A percentile compares a stretch with the other conserved stretches of the same genome.
These are phyloP conservation scores for Saccharum spontaneum DNA, from an alignment of 176 grass and related monocot species.

Conservation along the genomic window DNA sequence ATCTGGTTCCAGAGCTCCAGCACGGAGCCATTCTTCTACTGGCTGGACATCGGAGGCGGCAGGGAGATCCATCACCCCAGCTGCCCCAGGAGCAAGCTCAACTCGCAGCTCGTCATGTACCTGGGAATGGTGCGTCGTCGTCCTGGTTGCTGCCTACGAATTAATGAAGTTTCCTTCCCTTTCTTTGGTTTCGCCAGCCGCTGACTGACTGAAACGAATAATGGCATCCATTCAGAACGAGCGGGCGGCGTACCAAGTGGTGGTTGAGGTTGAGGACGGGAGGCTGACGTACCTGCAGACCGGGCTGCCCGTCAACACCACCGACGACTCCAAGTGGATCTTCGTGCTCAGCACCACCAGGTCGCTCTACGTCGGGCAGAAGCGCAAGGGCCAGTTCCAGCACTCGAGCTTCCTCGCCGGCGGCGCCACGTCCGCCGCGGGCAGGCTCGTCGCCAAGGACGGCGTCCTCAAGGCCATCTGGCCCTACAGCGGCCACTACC, in stretches of 20 bases:
- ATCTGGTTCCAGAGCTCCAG: constrained; percentile 72
- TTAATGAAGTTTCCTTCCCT: too few species aligned
- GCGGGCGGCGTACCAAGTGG: constrained; percentile 62
- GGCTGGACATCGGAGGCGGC: constrained; percentile 73
- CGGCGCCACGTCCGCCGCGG: constrained; percentile 63
- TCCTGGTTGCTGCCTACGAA: too few species aligned
- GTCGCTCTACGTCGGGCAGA: constrained; percentile 71
- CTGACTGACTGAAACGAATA: too few species aligned
- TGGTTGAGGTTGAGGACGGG: constrained; percentile 51
- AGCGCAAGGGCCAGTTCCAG: constrained; percentile 74
- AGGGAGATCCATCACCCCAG: constrained; percentile 55
- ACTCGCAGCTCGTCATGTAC: constrained; percentile 58
- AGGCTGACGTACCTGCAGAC: constrained; percentile 55
- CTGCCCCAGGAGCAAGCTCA: constrained; percentile 59
- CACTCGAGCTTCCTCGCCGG: constrained; percentile 78
- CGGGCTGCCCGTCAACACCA: constrained; percentile 45
- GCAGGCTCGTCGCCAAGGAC: constrained; percentile 60
- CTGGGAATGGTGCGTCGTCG: constrained; percentile 31
- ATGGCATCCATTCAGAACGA: constrained; percentile 26
- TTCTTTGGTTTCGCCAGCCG: too few species aligned
- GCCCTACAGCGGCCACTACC: constrained; percentile 83
- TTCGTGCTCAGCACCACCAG: constrained; percentile 79
- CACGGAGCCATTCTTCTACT: constrained; percentile 79
- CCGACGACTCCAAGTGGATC: constrained; percentile 74
- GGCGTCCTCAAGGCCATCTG: constrained; percentile 73